Evolutionary conservation across 352 stramenopile species (phyloP), one percentile per base, ranked within the genome.

Genomic region (Peronospora belbahrii): DNA sequence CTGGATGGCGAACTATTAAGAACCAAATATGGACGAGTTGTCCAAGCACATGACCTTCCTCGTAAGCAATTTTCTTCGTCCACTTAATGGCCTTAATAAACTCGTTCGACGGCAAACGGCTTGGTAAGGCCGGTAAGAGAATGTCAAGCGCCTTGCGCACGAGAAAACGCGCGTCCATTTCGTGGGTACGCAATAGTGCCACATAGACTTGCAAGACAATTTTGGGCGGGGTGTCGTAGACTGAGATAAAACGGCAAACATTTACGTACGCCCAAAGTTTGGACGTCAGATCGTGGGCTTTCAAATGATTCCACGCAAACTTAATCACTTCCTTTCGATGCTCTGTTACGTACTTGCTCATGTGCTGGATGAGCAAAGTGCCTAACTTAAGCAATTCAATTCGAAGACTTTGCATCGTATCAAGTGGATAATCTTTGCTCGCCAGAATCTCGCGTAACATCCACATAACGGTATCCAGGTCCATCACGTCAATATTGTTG

Each of bases 21-120:
- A 97, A 96, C 92, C 94, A 99, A 56, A 99, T 95, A 74, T 99
- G 95, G 34, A 97, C 94, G 11, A 99, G 74, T 47, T 98, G 95
- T 10, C 81, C 80, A 0, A 98, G 67, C 13, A 92, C 88, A 54
- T 98, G 96, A 5, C 83, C 87, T 81, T 99, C 97, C 74, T 99
- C 95, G 48, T 97, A 97, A 50, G 97, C 94, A 25, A 99, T 91
- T 60, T 98, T 97, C 54, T 96, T 96, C 6, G 95, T 98, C 77
- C 89, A 98, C 48, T 98, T 97, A 50, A 98, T 96, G 2, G 85
- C 83, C 58, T 96, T 97, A 56, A 97, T 93, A 30, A 98, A 96
- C 42, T 98, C 94, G 41, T 95, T 74, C 2, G 80, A 78, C 13
- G 78, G 70, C 6, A 99, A 56, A 8, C 91, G 80, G 20, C 67